Base-by-base conservation (phyloP, 495 filamentous ascomycete genomes). In the Annulohypoxylon maeteangense region DNA sequence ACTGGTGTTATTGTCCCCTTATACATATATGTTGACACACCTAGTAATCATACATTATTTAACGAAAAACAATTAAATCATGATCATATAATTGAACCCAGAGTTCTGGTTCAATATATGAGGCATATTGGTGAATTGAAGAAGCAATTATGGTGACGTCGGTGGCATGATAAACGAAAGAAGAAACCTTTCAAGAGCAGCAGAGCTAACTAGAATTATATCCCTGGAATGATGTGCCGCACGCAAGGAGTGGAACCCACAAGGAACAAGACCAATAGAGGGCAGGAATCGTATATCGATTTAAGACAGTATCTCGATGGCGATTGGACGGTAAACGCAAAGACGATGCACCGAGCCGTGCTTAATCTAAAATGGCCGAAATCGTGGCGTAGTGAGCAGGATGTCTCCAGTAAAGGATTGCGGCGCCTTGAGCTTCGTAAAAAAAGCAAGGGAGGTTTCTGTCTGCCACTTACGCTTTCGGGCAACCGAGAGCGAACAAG, bases 321-420 rank as follows among this genome's bases (percentile, higher is more conserved):
- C 53, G 31, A 56, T 36, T 56, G 53, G 53, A 38, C 29, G 53
- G 6, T 56, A 56, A 56, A 56, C 53, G 53, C 20, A 25, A 31
- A 25, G 27, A 32, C 7, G 18, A 18, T 34, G 18, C 31, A 56
- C 44, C 25, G 34, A 47, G 36, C 51, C 51, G 12, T 11, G 62
- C 10, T n/a, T 18, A 29, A 45, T 6, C 18, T 40, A 18, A 18
- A 47, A 29, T 5, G 10, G 7, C 27, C 12, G 36, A 47, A 45
- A 34, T 16, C 22, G 61, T 64, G 61, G 62, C 62, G 62, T 51
- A 65, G 62, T 22, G 44, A 16, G n/a, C 36, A 42, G 34, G 27
- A 29, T 54, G 42, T 18, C 54, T 42, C 60, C 55, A 48, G 31
- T 47, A 20, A 67, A 71, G 68, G 62, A 71, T 71, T 67, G 62